phyloP scores from a whole-genome alignment of 108 stramenopile genomes.

The Epipyxis sp. region DNA sequence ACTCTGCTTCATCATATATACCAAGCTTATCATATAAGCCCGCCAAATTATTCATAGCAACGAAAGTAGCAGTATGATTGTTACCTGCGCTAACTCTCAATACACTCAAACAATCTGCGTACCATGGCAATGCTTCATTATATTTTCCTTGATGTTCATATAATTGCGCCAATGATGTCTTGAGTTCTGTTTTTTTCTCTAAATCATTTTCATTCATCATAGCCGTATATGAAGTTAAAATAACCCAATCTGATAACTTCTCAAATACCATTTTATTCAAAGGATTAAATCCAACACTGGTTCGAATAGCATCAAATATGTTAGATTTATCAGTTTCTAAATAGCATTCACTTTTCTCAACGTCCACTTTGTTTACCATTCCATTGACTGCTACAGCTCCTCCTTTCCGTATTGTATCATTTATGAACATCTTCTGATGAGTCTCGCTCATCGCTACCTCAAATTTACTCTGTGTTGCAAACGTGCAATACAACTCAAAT shows the following conservation, averaged over 20 bases:
- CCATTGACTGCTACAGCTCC: too few species aligned
- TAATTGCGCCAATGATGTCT: background rate
- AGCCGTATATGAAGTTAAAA: too few species aligned
- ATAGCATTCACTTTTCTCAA: background rate
- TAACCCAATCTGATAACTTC: background rate
- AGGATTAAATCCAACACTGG: background rate
- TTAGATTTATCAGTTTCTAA: background rate
- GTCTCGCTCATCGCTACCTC: conserved; percentile 19
- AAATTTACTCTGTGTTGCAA: background rate
- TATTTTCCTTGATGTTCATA: conserved; percentile 21
- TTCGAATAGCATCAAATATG: background rate
- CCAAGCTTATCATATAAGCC: background rate
- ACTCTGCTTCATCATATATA: background rate
- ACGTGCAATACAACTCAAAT: conserved; percentile 3
- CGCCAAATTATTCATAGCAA: background rate
- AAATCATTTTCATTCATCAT: too few species aligned
- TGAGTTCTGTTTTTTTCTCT: too few species aligned
- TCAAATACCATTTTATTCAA: background rate
- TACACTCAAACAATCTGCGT: background rate
- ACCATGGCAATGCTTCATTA: background rate
- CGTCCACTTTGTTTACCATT: too few species aligned
- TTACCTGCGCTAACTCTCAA: background rate
- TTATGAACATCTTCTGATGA: background rate
- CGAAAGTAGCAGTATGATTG: background rate
- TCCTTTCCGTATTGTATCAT: too few species aligned